These are phyloP conservation scores for Rhodotorula kratochvilovae DNA, from an alignment of 768 basidiomycete genomes.

Conservation along the genomic window DNA sequence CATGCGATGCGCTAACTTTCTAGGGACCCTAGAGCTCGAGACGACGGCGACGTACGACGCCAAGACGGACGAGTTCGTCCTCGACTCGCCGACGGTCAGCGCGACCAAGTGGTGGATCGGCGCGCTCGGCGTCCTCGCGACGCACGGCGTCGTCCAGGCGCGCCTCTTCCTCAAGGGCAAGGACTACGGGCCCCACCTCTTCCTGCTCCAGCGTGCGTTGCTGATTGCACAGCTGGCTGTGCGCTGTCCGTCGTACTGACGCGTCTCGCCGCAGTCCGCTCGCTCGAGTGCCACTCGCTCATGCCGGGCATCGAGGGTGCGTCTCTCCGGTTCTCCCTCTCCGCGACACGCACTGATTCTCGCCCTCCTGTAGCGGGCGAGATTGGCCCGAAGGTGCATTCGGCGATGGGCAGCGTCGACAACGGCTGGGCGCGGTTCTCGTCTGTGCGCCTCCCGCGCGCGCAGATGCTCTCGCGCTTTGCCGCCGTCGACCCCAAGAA, in stretches of 20 bases:
- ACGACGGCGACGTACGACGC: constrained; percentile 51
- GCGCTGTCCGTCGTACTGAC: constrained; percentile 31
- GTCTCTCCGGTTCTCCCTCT: no score
- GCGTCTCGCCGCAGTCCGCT: constrained; percentile 32
- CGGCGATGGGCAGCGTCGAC: constrained; percentile 22
- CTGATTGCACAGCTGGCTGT: not conserved
- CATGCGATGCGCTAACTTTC: no score
- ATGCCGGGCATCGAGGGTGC: constrained; percentile 47
- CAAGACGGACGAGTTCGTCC: constrained; percentile 49
- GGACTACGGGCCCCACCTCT: constrained; percentile 51
- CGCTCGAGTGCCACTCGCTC: constrained; percentile 46
- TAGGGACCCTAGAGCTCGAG: constrained; percentile 46
- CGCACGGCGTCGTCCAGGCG: constrained; percentile 52
- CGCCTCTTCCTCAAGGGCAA: constrained; percentile 50
- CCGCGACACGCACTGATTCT: no score
- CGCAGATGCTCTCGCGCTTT: constrained; percentile 69
- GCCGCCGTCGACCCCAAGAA: constrained; percentile 61
- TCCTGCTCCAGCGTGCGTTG: constrained; percentile 42
- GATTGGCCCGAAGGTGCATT: constrained; percentile 50
- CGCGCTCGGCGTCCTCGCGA: constrained; percentile 46
- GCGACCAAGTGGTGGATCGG: constrained; percentile 51
- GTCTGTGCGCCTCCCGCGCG: constrained; percentile 49
- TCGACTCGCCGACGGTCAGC: constrained; percentile 51
- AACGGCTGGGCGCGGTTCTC: constrained; percentile 46
- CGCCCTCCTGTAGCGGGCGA: constrained; percentile 46